A percentile compares a stretch with the other conserved stretches of the same genome.
phyloP scores from a whole-genome alignment of 2,329 filamentous ascomycete species.

The Diaporthe humulicola region DNA sequence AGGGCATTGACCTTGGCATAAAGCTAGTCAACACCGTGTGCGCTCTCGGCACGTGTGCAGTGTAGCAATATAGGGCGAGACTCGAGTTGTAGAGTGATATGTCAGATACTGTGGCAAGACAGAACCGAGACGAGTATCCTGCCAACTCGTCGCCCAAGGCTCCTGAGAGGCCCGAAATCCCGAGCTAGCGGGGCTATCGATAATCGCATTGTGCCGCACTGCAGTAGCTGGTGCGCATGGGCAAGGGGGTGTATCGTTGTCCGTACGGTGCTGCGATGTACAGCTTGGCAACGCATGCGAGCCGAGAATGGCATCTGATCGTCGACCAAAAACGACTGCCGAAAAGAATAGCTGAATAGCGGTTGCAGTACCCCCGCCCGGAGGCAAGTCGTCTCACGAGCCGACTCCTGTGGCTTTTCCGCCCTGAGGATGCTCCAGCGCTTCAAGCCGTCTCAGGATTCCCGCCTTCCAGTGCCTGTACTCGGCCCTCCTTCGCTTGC shows the following conservation, averaged over 20 bases:
- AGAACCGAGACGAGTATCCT: neutral
- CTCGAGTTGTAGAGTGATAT: slow-evolving; percentile 4
- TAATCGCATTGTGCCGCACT: slow-evolving; percentile 18
- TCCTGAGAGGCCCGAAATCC: slow-evolving; percentile 15
- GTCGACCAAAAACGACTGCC: neutral
- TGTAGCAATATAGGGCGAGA: neutral
- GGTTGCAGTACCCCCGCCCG: slow-evolving; percentile 4
- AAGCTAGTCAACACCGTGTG: neutral
- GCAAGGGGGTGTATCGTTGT: slow-evolving; percentile 14
- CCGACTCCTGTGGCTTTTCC: slow-evolving; percentile 39
- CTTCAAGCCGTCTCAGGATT: slow-evolving; percentile 67
- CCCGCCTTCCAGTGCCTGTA: slow-evolving; percentile 75
- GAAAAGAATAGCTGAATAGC: neutral
- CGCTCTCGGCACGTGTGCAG: slow-evolving; percentile 7
- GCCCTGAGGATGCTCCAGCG: slow-evolving; percentile 38
- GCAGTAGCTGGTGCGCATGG: slow-evolving; percentile 32
- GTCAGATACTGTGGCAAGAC: slow-evolving; percentile 3
- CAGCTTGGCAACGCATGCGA: slow-evolving; percentile 10
- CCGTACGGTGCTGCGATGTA: neutral
- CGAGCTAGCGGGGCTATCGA: slow-evolving; percentile 25
- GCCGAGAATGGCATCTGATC: slow-evolving; percentile 15
- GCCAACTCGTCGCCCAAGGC: slow-evolving; percentile 3
- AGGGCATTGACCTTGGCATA: neutral
- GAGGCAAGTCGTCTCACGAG: slow-evolving; percentile 27
- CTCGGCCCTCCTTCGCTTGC: slow-evolving; percentile 70